A percentile compares a stretch with the other conserved stretches of the same genome.
Conservation (phyloP, 805 yeast genomes). For the Ogataea saltuana region DNA sequence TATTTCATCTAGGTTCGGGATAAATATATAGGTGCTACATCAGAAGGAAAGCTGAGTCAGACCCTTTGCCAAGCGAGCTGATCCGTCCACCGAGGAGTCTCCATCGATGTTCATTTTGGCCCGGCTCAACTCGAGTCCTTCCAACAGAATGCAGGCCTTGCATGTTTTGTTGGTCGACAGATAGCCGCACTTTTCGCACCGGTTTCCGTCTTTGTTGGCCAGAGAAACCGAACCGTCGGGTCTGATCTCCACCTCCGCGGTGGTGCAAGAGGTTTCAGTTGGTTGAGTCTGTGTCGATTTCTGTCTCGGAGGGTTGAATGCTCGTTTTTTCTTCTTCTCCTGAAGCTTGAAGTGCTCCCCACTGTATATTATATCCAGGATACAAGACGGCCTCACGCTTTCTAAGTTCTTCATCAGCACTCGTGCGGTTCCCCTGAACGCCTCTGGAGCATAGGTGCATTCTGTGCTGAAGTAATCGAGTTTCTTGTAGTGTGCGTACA, state of each 20-base stretch:
- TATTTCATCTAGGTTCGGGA: constrained; percentile 58
- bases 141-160: constrained; percentile 87
- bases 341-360: constrained; percentile 82
- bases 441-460: constrained; percentile 98
- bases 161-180: constrained; percentile 85
- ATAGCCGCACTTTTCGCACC: constrained; percentile 90
- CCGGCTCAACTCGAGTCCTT: constrained; percentile 76
- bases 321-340: constrained; percentile 50
- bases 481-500: constrained; percentile 94
- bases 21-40: neutral
- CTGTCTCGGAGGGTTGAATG: constrained; percentile 35
- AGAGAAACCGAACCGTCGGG: constrained; percentile 64
- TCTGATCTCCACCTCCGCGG: constrained; percentile 51
- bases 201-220: constrained; percentile 54
- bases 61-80: constrained; percentile 60
- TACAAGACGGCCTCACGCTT: constrained; percentile 86
- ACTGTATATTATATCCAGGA: constrained; percentile 89
- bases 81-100: constrained; percentile 52
- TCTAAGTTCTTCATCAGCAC: constrained; percentile 88
- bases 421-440: constrained; percentile 96
- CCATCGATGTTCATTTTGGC: constrained; percentile 66
- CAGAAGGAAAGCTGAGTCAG: constrained; percentile 67
- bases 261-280: too few species aligned
- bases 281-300: neutral
- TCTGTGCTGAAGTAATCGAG: constrained; percentile 96